Base-by-base conservation (phyloP, 2,329 filamentous ascomycete species). In the Ramularia collo-cygni region DNA sequence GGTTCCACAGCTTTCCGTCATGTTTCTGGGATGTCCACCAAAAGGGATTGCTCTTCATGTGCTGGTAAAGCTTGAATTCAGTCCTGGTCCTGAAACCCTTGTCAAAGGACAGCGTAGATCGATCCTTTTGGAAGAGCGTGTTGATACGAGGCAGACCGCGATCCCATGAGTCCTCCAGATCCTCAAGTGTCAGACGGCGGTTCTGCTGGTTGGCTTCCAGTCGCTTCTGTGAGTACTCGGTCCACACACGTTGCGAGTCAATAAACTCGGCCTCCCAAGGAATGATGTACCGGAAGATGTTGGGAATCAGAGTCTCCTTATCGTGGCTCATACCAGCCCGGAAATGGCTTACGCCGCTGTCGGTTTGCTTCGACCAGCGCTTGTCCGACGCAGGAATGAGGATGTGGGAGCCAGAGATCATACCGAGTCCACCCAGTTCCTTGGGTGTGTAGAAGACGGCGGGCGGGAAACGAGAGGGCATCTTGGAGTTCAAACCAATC, bases 221-320 rank as follows among this genome's bases (percentile, higher is more conserved):
- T 33, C 92, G 83, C 72, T 98, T 98, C 67, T 98, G 92, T 1
- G 90, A 95, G 60, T 98, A 98, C 57, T 98, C 92, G 17, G 92
- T 96, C 92, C 92, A 98, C 1, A 98, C 92, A 54, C 93, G 83
- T 63, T 98, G 93, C 3, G 92, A 98, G 62, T 98, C 93, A 52
- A 96, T 94, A 65, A 98, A 98, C 62, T 98, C 92, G 1, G 90
- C 86, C 63, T 98, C 92, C 92, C 92, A 98, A 0, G 92, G 90
- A 50, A 96, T 95, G 61, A 98, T 96, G 66, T 98, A 98, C 44
- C 92, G 81, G 80, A 96, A 96, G 55, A 98, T 98, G 62, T 98
- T 96, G 8, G 92, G 92, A 44, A 98, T 98, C 38, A 98, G 69
- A 0, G 92, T 96, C 65, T 98, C 92, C 61, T 96, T 90, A 48